These are phyloP conservation scores for Colletotrichum gloeosporioides DNA, from an alignment of 2,329 filamentous ascomycete genomes.

Conservation along the genomic window DNA sequence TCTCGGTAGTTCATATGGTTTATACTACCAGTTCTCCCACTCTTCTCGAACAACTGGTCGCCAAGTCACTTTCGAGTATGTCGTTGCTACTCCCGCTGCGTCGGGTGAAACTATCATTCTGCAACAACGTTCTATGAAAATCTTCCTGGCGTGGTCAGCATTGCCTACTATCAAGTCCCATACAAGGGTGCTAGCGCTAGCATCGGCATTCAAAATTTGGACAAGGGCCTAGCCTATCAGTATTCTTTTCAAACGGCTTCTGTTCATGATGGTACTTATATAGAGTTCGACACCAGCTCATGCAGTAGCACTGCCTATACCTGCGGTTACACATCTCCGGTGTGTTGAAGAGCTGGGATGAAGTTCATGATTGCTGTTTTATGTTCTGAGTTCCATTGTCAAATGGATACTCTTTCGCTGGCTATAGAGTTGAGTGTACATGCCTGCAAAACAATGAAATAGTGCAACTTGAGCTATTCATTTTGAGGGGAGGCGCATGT, in stretches of 20 bases:
- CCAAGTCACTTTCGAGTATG: neutral
- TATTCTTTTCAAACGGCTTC: neutral
- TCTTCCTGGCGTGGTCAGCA: neutral
- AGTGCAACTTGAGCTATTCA: too few species aligned
- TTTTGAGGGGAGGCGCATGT: too few species aligned
- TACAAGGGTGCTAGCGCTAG: neutral
- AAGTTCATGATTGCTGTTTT: neutral
- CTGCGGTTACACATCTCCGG: neutral
- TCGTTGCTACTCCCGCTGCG: neutral
- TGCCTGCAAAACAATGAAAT: too few species aligned
- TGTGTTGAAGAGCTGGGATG: neutral
- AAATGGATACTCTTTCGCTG: too few species aligned
- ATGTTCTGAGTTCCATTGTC: too few species aligned
- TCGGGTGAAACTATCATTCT: neutral
- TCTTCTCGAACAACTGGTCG: neutral
- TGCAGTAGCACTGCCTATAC: neutral
- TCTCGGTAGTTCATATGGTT: too few species aligned
- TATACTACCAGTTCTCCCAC: neutral
- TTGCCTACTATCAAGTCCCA: neutral
- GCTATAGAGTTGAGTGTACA: too few species aligned
- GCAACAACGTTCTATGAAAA: neutral
- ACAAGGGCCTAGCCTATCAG: neutral
- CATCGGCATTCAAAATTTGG: neutral
- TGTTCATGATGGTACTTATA: neutral
- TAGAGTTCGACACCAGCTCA: neutral